Evolutionary conservation across 208 protist species (phyloP).

Genomic region (Leishmania braziliensis): DNA sequence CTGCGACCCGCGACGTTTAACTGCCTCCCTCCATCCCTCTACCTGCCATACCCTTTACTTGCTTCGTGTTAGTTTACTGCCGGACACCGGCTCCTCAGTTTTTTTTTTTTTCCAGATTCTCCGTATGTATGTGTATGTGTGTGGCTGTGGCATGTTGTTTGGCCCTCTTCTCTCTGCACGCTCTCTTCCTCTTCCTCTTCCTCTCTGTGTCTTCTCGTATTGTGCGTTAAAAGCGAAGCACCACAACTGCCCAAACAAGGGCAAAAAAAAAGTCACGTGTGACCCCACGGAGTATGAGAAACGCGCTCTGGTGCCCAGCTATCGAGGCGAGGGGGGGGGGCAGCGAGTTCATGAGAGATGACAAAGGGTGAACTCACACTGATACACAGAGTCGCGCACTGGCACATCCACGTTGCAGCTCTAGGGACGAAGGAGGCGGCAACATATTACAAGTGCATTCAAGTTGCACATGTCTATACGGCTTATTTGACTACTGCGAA

Average conservation of each 20-base stretch:
- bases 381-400: neutral
- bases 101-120: neutral
- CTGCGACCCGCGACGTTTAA: neutral
- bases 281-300: too few species aligned
- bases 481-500: neutral
- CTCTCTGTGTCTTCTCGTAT: neutral
- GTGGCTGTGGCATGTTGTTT: neutral
- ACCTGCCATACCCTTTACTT: neutral
- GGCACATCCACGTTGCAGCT: neutral
- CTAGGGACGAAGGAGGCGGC: neutral
- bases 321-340: neutral
- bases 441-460: neutral
- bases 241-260: neutral
- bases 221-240: neutral
- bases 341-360: neutral
- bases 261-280: too few species aligned
- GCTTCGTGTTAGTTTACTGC: neutral
- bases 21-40: neutral
- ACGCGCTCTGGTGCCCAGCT: neutral
- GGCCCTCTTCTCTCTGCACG: neutral
- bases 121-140: slow-evolving; percentile 1
- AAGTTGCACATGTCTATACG: neutral
- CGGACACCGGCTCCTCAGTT: neutral
- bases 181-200: neutral
- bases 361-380: neutral